These are phyloP conservation scores for Pleurotus tuber-regium DNA, from an alignment of 768 basidiomycete genomes.

Conservation along the genomic window DNA sequence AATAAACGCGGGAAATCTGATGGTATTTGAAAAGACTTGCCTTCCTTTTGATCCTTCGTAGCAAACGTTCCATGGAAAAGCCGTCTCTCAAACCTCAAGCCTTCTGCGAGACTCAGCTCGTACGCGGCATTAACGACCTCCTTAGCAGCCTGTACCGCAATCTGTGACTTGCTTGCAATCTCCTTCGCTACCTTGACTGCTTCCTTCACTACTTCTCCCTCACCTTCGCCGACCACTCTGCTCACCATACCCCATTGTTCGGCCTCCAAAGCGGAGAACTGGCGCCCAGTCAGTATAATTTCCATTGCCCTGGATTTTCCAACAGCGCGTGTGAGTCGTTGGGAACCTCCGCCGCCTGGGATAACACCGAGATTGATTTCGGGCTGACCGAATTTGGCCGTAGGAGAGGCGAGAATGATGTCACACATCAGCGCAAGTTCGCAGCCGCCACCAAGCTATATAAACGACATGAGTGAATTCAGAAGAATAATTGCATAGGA, in stretches of 20 bases:
- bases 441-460: slow-evolving; percentile 92
- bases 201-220: slow-evolving; percentile 81
- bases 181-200: slow-evolving; percentile 76
- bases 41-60: slow-evolving; percentile 94
- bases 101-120: slow-evolving; percentile 79
- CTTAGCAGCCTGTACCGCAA: slow-evolving; percentile 86
- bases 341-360: slow-evolving; percentile 92
- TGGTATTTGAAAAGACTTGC: no score
- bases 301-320: slow-evolving; percentile 97
- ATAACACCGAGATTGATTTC: slow-evolving; percentile 96
- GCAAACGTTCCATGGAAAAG: slow-evolving; percentile 92
- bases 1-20: no score
- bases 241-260: slow-evolving; percentile 86
- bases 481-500: slow-evolving; percentile 13
- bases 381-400: slow-evolving; percentile 92
- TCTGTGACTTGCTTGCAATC: slow-evolving; percentile 79
- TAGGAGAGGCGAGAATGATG: slow-evolving; percentile 88
- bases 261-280: slow-evolving; percentile 78
- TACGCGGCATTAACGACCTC: slow-evolving; percentile 93
- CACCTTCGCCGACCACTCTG: slow-evolving; percentile 71
- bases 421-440: slow-evolving; percentile 97
- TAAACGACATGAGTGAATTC: neutral
- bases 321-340: slow-evolving; percentile 80
- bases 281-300: slow-evolving; percentile 84
- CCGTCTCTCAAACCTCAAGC: slow-evolving; percentile 82